phyloP scores from a whole-genome alignment of 108 stramenopile genomes.

The Fragilariopsis cylindrus region DNA sequence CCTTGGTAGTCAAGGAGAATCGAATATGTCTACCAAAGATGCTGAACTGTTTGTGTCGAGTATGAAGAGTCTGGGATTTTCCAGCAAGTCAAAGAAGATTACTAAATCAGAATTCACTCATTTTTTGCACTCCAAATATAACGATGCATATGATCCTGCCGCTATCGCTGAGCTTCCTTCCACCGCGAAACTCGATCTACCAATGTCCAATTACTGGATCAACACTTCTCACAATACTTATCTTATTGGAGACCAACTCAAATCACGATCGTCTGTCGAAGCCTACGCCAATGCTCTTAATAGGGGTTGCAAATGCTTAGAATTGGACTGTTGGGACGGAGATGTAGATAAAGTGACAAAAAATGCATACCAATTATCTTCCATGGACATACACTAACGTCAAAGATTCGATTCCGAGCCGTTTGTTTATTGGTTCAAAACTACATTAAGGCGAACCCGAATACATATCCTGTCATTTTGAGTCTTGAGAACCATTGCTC shows the following conservation, averaged over 20 bases:
- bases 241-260: conserved; percentile 92
- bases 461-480: conserved; percentile 90
- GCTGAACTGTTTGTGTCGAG: conserved; percentile 44
- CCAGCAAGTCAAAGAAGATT: conserved; percentile 20
- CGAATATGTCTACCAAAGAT: conserved; percentile 48
- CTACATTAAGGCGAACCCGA: conserved; percentile 51
- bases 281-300: conserved; percentile 68
- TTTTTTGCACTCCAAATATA: conserved; percentile 50
- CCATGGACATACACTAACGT: conserved; percentile 93
- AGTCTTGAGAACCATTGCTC: conserved; percentile 97
- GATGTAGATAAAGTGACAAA: conserved; percentile 12
- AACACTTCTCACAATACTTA: conserved; percentile 97
- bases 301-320: conserved; percentile 94
- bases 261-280: conserved; percentile 73
- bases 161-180: conserved; percentile 30
- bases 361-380: conserved; percentile 71
- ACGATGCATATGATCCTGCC: conserved; percentile 68
- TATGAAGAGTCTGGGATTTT: conserved; percentile 53
- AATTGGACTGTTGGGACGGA: conserved; percentile 98
- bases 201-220: conserved; percentile 91
- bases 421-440: conserved; percentile 65
- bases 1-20: conserved; percentile 48
- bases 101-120: conserved; percentile 44
- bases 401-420: conserved; percentile 79
- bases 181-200: conserved; percentile 45